Conservation (phyloP, 163 green algal genomes). For the Scenedesmus sp. region DNA sequence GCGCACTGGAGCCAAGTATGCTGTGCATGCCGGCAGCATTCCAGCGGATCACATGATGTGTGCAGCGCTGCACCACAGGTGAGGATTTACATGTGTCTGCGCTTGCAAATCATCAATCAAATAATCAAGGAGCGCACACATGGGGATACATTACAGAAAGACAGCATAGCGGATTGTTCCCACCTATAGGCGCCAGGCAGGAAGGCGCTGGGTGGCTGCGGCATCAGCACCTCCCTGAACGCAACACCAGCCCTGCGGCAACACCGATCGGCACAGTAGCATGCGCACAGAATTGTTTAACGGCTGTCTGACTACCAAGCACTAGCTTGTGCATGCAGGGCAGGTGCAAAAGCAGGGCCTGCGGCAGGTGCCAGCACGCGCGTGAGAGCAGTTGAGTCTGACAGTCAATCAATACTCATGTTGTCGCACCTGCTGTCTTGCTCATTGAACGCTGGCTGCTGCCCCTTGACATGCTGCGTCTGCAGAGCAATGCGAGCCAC, state of each 20-base stretch:
- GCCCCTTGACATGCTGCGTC: neutral
- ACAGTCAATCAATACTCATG: neutral
- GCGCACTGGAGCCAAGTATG: too few relatives aligned
- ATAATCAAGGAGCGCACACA: slow-evolving; percentile 17
- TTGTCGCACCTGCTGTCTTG: neutral
- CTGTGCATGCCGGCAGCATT: too few relatives aligned
- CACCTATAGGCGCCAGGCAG: slow-evolving; percentile 46
- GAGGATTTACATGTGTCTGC: too few relatives aligned
- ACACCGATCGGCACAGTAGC: too few relatives aligned
- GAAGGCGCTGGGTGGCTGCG: neutral
- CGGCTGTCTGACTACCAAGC: too few relatives aligned
- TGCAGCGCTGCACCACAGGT: too few relatives aligned
- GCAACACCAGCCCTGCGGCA: slow-evolving; percentile 18
- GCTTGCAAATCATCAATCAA: too few relatives aligned
- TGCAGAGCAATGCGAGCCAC: neutral
- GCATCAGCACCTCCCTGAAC: slow-evolving; percentile 17
- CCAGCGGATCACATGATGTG: too few relatives aligned
- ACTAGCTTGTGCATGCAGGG: too few relatives aligned
- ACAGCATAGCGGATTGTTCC: slow-evolving; percentile 68
- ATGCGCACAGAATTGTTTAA: too few relatives aligned
- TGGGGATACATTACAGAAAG: slow-evolving; percentile 66
- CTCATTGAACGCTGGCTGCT: neutral
- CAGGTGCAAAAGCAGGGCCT: neutral
- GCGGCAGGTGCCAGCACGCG: neutral
- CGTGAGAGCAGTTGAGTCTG: too few relatives aligned